These are phyloP conservation scores for Ogataea kodamae DNA, from an alignment of 805 yeast species.

Conservation along the genomic window DNA sequence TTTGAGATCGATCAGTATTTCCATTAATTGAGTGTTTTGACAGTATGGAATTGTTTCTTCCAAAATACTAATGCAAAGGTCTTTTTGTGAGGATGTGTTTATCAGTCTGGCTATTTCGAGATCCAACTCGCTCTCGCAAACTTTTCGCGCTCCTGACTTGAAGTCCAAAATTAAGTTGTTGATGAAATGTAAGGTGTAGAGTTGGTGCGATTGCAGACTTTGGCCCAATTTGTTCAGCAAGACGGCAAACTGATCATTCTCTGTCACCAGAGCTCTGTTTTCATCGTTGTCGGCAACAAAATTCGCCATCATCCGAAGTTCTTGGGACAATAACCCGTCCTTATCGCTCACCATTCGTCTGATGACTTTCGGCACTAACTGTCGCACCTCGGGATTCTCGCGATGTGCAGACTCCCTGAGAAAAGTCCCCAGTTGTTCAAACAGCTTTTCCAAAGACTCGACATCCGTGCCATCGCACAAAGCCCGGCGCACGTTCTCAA, in stretches of 20 bases:
- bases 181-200: constrained; percentile 15
- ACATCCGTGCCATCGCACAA: too few relatives aligned
- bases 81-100: constrained; percentile 6
- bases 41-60: constrained; percentile 10
- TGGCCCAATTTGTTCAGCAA: constrained; percentile 4
- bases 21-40: neutral
- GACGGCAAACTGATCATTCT: neutral
- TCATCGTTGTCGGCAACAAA: constrained; percentile 17
- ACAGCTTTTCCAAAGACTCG: too few relatives aligned
- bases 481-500: neutral
- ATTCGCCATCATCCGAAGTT: constrained; percentile 14
- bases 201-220: constrained; percentile 1
- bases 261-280: constrained; percentile 10
- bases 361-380: constrained; percentile 5
- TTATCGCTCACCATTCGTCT: neutral
- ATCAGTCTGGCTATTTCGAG: neutral
- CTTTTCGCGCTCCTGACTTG: constrained; percentile 1
- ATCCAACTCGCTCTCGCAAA: constrained; percentile 2
- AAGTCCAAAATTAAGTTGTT: constrained; percentile 13
- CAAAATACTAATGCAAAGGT: constrained; percentile 6
- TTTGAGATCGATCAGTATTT: constrained; percentile 1
- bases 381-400: constrained; percentile 1
- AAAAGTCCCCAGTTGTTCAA: constrained; percentile 3
- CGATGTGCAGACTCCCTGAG: constrained; percentile 6
- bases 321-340: constrained; percentile 4